These are phyloP conservation scores for Petunia axillaris DNA, from an alignment of 257 asterid genomes.

Conservation along the genomic window DNA sequence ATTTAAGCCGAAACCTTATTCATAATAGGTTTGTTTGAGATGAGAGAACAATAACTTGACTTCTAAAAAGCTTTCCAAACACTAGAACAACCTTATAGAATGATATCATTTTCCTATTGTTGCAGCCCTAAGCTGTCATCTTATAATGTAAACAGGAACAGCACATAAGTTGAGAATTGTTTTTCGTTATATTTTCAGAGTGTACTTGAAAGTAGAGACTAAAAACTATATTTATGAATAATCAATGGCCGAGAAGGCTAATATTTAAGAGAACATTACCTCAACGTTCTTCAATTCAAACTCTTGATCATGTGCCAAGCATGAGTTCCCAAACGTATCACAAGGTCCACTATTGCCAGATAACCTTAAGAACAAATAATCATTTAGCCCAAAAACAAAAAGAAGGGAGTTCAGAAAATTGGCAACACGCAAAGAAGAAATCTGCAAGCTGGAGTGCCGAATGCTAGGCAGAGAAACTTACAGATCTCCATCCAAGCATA, in stretches of 20 bases:
- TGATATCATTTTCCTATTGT: not conserved
- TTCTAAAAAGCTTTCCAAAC: not conserved
- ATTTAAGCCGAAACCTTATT: not conserved
- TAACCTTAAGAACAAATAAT: constrained; percentile 47
- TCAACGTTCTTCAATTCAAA: constrained; percentile 85
- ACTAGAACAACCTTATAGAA: not conserved
- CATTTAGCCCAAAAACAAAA: not conserved
- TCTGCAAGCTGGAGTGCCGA: not conserved
- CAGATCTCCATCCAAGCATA: constrained; percentile 90
- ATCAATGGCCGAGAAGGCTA: not conserved
- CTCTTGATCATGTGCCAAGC: constrained; percentile 86
- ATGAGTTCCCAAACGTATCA: constrained; percentile 87
- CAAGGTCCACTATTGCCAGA: constrained; percentile 88
- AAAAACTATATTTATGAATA: not conserved
- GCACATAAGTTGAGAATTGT: not conserved
- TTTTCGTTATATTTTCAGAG: not conserved
- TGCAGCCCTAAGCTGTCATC: not conserved
- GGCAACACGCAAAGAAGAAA: not conserved
- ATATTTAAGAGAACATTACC: constrained; percentile 44
- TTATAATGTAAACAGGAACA: not conserved
- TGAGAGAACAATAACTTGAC: not conserved
- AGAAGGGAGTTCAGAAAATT: not conserved
- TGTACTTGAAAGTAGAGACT: not conserved
- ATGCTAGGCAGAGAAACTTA: constrained; percentile 42
- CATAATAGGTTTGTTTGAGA: not conserved